Percentiles rank a stretch among this genome's conserved stretches.
phyloP scores from a whole-genome alignment of 202 grass and related monocot species.

The Saccharum hybrid region DNA sequence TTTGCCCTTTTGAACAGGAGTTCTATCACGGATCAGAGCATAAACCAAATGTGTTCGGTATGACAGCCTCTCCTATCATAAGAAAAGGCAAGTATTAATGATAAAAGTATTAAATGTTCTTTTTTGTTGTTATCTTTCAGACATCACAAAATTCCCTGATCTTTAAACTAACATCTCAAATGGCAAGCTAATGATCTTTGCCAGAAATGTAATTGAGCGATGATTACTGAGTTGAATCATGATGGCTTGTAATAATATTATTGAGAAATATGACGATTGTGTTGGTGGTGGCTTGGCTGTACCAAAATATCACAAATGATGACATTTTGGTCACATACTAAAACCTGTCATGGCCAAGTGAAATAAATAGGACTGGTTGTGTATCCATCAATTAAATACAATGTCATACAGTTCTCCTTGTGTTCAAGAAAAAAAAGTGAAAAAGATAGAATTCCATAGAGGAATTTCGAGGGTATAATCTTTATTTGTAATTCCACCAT shows the following conservation, averaged over 20 bases:
- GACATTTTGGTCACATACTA: conserved; percentile 26
- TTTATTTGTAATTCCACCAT: conserved; percentile 9
- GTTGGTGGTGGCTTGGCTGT: neutral
- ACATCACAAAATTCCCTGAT: neutral
- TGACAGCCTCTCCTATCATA: conserved; percentile 89
- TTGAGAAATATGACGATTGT: conserved; percentile 28
- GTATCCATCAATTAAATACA: neutral
- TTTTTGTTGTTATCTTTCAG: neutral
- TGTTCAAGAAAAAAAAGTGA: neutral
- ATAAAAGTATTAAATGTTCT: neutral
- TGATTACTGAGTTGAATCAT: conserved; percentile 30
- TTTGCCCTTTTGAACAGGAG: conserved; percentile 58
- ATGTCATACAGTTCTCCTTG: neutral
- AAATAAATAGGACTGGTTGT: neutral
- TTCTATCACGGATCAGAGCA: conserved; percentile 71
- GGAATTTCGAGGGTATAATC: conserved; percentile 6
- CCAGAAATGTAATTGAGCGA: conserved; percentile 25
- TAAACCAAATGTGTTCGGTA: conserved; percentile 78
- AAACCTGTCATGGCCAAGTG: conserved; percentile 7
- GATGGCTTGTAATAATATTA: conserved; percentile 10
- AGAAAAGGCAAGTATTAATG: conserved; percentile 65
- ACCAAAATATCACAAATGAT: conserved; percentile 10
- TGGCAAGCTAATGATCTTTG: conserved; percentile 2
- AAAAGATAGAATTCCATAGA: conserved; percentile 3
- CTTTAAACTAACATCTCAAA: conserved; percentile 20